Base-by-base conservation (phyloP, 345 rosid genomes). In the Melastoma malabathricum region DNA sequence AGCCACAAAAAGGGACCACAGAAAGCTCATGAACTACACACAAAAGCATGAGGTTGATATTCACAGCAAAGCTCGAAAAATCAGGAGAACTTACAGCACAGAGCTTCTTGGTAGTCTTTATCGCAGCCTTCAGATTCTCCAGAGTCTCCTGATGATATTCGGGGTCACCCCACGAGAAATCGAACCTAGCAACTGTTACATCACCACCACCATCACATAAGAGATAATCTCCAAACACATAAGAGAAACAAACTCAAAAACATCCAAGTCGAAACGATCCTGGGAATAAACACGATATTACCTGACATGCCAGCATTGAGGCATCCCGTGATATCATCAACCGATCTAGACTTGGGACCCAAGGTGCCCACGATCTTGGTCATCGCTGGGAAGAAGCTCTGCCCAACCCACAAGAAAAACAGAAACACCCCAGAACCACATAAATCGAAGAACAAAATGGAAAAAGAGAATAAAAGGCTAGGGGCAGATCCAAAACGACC, bases 271-370 rank as follows among this genome's bases (percentile, higher is more conserved):
- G 54, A 50, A 41, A 3, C 2, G 50, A 54, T 1, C 46, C 12
- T n/a, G 45, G 23, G 14, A 10, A 44, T 55, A 34, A 2, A 55
- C 54, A 60, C 12, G 12, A 45, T 44, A 13, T 60, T 58, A 75
- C 95, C 97, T 2, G 97, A 90, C 98, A 90, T 86, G 62, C 96
- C 94, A 43, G 92, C 90, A 63, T 79, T 83, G 52, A 90, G 80
- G 59, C 96, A 90, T 3, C 76, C 77, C 29, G 94, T 78, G 51
- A 90, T 74, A 51, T 71, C 61, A 16, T 82, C 96, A 3, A 76
- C 79, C 54, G 96, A 79, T 65, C 89, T 79, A 57, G 98, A 86
- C 60, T 66, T 78, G 0, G 92, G 78, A 48, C 98, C 98, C 18
- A 90, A 84, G 44, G 96, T 90, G 46, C 98, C 98, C 25, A 90